Conservation (phyloP, 2,329 filamentous ascomycete genomes). For the Venturia aucupariae region DNA sequence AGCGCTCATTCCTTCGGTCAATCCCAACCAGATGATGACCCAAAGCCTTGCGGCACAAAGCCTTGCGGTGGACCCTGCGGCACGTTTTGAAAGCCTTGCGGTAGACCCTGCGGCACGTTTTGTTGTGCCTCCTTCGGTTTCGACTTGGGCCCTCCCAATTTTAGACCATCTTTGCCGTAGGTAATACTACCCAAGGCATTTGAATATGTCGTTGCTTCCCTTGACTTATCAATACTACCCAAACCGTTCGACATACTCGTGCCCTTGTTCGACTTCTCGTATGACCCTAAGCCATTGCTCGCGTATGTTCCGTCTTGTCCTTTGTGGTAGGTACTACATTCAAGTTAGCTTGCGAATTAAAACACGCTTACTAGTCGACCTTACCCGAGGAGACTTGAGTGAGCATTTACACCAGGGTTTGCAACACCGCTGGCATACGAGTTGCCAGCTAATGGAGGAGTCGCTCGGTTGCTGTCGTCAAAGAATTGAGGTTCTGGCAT, state of each 20-base stretch:
- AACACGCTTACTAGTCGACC: neutral
- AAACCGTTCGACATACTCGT: neutral
- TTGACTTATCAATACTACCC: neutral
- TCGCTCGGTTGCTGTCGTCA: neutral
- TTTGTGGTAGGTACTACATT: neutral
- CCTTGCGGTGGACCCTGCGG: no score
- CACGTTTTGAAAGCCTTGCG: no score
- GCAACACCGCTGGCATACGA: neutral
- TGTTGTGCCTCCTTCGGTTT: neutral
- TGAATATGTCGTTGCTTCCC: neutral
- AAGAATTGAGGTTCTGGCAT: neutral
- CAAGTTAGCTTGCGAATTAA: neutral
- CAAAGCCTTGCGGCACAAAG: neutral
- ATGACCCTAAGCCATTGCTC: neutral
- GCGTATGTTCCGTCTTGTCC: neutral
- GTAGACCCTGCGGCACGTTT: neutral
- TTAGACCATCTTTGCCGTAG: neutral
- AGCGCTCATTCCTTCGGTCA: no score
- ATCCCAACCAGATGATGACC: neutral
- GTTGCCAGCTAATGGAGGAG: neutral
- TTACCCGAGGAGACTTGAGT: neutral
- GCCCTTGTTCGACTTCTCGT: neutral
- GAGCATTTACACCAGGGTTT: neutral
- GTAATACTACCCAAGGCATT: neutral
- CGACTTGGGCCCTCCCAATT: neutral